Base-by-base conservation (phyloP, 2,329 filamentous ascomycete genomes). In the Diaporthe citri region DNA sequence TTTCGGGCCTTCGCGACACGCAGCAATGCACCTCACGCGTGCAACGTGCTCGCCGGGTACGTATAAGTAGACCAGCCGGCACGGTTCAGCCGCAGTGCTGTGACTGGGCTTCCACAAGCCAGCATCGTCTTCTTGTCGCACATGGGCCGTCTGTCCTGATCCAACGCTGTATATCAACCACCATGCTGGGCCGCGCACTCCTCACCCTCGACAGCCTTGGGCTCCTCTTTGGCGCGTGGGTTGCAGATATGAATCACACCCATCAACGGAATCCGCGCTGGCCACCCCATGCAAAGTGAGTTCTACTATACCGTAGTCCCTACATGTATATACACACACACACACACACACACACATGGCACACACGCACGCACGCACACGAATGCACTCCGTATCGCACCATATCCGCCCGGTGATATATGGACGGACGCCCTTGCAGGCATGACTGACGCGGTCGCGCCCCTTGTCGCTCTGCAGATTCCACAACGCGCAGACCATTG, bases 271-370 rank as follows among this genome's bases (percentile, higher is more conserved):
- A 87, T 75, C 83, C 85, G 8, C 81, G 83, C 55, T 87, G 85
- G 85, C 82, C 85, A n/a, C 85, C 85, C 3, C 85, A 87, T 74
- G 85, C 85, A 8, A 87, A 86, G 85, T 86, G 73, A 74, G 82
- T 79, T 79, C 34, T 36, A 17, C 36, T 6, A 3, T 10, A 39
- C 25, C 20, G 55, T 57, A 13, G 34, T 31, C 39, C n/a, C 3
- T 6, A 64, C 25, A 20, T 7, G 15, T 64, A 34, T 12, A 9
- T 36, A 22, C 13, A 31, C 6, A 31, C 51, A 55, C 52, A 20
- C 8, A 31, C 9, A 31, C 25, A 15, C 15, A 28, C 2, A 52
- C 3, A n/a, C 46, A 48, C 46, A 48, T n/a, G n/a, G n/a, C 20
- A 46, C 2, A 22, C 17, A 22, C 8, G 9, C 9, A 22, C 20